Conservation (phyloP, 352 stramenopile genomes). For the Pythium brassicae region DNA sequence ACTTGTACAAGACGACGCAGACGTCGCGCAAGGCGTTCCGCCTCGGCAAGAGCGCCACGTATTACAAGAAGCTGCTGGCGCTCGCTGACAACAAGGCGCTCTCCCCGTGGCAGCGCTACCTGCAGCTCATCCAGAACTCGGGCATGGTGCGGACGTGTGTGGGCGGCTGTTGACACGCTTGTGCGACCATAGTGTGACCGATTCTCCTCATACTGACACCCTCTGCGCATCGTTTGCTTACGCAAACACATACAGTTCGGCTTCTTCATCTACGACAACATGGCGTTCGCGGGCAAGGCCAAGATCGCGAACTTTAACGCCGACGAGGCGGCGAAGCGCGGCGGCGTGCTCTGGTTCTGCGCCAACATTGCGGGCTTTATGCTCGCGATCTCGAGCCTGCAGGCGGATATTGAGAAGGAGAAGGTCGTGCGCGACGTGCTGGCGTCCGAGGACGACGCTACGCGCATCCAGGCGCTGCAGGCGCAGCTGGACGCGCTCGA, state of each 20-base stretch:
- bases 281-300: slow-evolving; percentile 77
- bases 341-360: slow-evolving; percentile 80
- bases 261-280: slow-evolving; percentile 87
- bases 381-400: slow-evolving; percentile 62
- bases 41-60: slow-evolving; percentile 79
- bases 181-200: no score
- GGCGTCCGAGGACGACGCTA: slow-evolving; percentile 55
- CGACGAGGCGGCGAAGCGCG: slow-evolving; percentile 54
- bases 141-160: slow-evolving; percentile 37
- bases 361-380: slow-evolving; percentile 80
- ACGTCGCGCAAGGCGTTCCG: slow-evolving; percentile 81
- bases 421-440: slow-evolving; percentile 73
- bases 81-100: slow-evolving; percentile 49
- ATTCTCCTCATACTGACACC: no score
- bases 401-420: slow-evolving; percentile 77
- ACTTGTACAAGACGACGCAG: slow-evolving; percentile 80
- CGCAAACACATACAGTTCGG: slow-evolving; percentile 28
- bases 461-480: slow-evolving; percentile 47
- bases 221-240: neutral
- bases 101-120: slow-evolving; percentile 22
- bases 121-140: slow-evolving; percentile 76
- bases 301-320: slow-evolving; percentile 69
- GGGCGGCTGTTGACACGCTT: no score
- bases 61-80: slow-evolving; percentile 72
- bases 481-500: slow-evolving; percentile 57